Percentiles rank a stretch among this genome's conserved stretches.
Evolutionary conservation across 2,329 filamentous ascomycete species (phyloP).

Genomic region (Colletotrichum trifolii): DNA sequence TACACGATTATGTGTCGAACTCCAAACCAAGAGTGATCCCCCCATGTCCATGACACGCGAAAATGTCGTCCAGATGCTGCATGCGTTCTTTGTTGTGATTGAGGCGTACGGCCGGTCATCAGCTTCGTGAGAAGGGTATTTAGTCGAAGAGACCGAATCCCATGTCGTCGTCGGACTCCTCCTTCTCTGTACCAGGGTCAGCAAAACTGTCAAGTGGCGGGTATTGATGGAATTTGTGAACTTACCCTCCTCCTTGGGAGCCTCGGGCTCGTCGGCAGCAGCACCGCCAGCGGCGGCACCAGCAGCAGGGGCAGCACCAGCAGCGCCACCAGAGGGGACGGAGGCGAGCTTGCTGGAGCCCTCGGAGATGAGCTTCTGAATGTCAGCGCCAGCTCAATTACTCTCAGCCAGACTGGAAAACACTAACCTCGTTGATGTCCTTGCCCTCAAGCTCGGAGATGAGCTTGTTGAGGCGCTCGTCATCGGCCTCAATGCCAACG

Average conservation of each 20-base stretch:
- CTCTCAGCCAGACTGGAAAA: neutral
- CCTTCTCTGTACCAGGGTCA: slow-evolving; percentile 62
- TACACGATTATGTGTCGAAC: slow-evolving; percentile 36
- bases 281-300: slow-evolving; percentile 75
- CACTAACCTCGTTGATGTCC: slow-evolving; percentile 87
- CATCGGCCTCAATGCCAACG: slow-evolving; percentile 94
- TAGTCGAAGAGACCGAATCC: slow-evolving; percentile 81
- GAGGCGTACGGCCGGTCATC: slow-evolving; percentile 43
- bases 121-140: slow-evolving; percentile 48
- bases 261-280: slow-evolving; percentile 70
- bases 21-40: slow-evolving; percentile 41
- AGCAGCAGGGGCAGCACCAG: slow-evolving; percentile 74
- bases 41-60: slow-evolving; percentile 45
- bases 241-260: slow-evolving; percentile 85
- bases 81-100: slow-evolving; percentile 48
- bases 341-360: slow-evolving; percentile 95
- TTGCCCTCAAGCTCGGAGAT: slow-evolving; percentile 92
- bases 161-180: slow-evolving; percentile 51
- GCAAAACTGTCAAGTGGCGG: slow-evolving; percentile 30
- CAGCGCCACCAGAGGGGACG: slow-evolving; percentile 91
- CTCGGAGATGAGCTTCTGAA: slow-evolving; percentile 83
- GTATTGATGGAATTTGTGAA: slow-evolving; percentile 48
- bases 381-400: slow-evolving; percentile 16
- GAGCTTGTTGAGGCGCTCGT: slow-evolving; percentile 86
- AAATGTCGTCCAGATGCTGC: slow-evolving; percentile 46